Conservation (phyloP, 192 early-diverging fungal genomes). For the Backusella luteola region DNA sequence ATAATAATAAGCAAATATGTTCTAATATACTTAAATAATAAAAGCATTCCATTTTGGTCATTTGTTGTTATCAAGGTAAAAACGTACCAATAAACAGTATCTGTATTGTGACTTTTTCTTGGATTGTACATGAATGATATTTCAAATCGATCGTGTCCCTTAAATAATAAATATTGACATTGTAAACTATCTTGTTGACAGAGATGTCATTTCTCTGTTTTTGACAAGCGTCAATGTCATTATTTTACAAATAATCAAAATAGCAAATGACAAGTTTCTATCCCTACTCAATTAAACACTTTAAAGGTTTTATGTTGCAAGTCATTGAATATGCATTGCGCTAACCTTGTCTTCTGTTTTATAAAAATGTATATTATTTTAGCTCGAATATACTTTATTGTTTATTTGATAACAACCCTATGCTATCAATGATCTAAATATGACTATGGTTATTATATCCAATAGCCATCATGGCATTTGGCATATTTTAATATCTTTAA, state of each 20-base stretch:
- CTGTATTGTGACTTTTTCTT: background rate
- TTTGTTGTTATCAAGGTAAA: background rate
- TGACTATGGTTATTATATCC: too few relatives aligned
- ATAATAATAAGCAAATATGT: background rate
- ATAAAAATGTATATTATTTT: too few relatives aligned
- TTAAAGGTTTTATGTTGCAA: background rate
- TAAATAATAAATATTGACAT: background rate
- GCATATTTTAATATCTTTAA: background rate
- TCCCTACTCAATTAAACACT: background rate
- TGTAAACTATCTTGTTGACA: background rate
- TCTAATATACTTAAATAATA: too few relatives aligned
- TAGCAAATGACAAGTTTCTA: background rate
- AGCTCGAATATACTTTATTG: too few relatives aligned
- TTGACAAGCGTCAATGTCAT: background rate
- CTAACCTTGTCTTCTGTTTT: too few relatives aligned
- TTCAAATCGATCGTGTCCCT: conserved; percentile 1
- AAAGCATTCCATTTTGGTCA: background rate
- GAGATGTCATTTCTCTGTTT: background rate
- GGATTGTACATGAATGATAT: background rate
- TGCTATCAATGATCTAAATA: too few relatives aligned
- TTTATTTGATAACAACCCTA: too few relatives aligned
- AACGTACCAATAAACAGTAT: background rate
- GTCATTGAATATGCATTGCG: too few relatives aligned
- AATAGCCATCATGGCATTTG: background rate
- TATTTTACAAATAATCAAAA: background rate